Percentiles rank a stretch among this genome's conserved stretches.
phyloP scores from a whole-genome alignment of 2,329 filamentous ascomycete species.

The Teratosphaeria nubilosa region DNA sequence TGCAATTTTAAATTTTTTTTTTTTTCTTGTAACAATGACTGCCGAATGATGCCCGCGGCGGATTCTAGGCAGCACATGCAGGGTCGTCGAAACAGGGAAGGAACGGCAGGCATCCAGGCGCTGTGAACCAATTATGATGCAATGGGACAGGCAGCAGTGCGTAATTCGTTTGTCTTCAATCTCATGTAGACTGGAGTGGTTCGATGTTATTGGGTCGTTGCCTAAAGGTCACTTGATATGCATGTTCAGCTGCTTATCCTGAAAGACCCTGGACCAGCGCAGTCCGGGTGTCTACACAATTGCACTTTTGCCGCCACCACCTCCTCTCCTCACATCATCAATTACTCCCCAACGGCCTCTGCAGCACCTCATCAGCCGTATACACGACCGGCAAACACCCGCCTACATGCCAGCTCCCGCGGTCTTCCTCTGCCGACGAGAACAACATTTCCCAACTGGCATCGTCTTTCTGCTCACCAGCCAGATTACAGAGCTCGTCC shows the following conservation, averaged over 20 bases:
- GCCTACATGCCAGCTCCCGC: constrained; percentile 12
- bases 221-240: too few species aligned
- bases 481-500: constrained; percentile 8
- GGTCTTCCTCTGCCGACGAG: background rate
- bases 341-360: background rate
- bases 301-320: background rate
- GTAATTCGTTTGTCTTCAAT: background rate
- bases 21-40: too few species aligned
- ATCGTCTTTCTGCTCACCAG: constrained; percentile 4
- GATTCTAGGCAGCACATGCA: background rate
- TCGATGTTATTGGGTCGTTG: background rate
- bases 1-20: background rate
- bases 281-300: background rate
- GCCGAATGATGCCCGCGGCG: background rate
- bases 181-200: background rate
- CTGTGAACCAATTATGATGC: background rate
- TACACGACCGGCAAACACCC: constrained; percentile 8
- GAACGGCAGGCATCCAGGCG: background rate
- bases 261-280: background rate
- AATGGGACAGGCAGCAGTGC: background rate
- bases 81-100: background rate
- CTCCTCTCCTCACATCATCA: background rate
- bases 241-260: background rate
- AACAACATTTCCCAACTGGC: constrained; percentile 12
- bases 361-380: constrained; percentile 6